phyloP scores from a whole-genome alignment of 2,329 filamentous ascomycete species.

The Fusarium sp. region DNA sequence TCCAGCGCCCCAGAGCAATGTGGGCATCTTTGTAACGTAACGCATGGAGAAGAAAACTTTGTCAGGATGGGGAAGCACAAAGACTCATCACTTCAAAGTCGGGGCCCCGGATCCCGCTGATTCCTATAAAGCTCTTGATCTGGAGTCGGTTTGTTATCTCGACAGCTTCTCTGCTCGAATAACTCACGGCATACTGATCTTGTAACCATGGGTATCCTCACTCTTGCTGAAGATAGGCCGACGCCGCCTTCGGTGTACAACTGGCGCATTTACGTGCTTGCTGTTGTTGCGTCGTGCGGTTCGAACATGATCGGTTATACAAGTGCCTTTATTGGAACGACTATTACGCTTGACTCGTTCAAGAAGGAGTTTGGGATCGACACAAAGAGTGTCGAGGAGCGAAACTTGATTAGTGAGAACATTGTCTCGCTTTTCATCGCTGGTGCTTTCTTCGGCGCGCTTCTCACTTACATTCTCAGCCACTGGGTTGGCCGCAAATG shows the following conservation, averaged over 20 bases:
- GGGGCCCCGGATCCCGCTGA: constrained; percentile 25
- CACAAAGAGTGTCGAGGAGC: constrained; percentile 53
- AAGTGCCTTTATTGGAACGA: constrained; percentile 75
- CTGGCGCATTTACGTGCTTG: constrained; percentile 49
- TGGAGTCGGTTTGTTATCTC: not conserved
- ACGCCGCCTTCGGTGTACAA: constrained; percentile 55
- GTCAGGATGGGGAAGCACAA: constrained; percentile 9
- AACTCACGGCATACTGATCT: not conserved
- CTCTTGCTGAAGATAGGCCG: constrained; percentile 51
- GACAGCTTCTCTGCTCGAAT: not conserved
- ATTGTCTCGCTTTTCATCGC: constrained; percentile 73
- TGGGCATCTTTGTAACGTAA: constrained; percentile 20
- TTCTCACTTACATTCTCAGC: constrained; percentile 63
- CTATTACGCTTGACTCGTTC: constrained; percentile 71
- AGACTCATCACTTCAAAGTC: constrained; percentile 6
- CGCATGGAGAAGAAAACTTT: constrained; percentile 29
- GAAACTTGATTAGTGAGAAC: constrained; percentile 50
- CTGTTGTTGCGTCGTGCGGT: constrained; percentile 52
- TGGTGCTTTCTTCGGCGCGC: constrained; percentile 75
- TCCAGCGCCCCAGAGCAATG: constrained; percentile 19
- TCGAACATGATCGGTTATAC: constrained; percentile 57
- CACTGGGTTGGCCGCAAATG: constrained; percentile 38
- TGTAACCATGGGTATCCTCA: constrained; percentile 46
- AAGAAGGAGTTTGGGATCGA: constrained; percentile 68
- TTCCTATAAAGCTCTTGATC: constrained; percentile 12